These are phyloP conservation scores for Daldinia sp. DNA, from an alignment of 2,329 filamentous ascomycete species.

Conservation along the genomic window DNA sequence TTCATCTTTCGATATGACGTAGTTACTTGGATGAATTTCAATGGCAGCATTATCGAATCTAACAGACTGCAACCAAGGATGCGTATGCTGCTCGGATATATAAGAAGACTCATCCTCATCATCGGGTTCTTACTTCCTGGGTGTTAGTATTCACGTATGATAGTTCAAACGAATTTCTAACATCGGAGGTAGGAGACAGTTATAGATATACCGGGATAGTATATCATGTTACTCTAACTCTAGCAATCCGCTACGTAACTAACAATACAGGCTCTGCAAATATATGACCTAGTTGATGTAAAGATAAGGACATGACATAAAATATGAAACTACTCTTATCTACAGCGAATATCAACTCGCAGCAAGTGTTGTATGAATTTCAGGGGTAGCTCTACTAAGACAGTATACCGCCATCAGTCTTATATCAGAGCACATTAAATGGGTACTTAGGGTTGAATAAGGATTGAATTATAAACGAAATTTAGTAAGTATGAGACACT, in stretches of 20 bases:
- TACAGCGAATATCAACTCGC: too few species aligned
- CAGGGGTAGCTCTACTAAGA: too few species aligned
- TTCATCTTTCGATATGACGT: slow-evolving; percentile 10
- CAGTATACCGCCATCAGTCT: too few species aligned
- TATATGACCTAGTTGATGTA: too few species aligned
- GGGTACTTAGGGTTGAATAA: too few species aligned
- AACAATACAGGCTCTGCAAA: background rate
- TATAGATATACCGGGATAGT: background rate
- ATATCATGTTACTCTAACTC: background rate
- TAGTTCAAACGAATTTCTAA: background rate
- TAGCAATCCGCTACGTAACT: background rate
- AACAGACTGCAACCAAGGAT: background rate
- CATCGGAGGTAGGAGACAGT: background rate
- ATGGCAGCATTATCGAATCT: background rate
- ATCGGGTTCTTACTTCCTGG: background rate
- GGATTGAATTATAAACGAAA: too few species aligned
- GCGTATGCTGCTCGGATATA: background rate
- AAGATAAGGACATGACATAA: too few species aligned
- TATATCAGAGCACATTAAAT: too few species aligned
- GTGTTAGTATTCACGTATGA: background rate
- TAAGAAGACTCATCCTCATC: background rate
- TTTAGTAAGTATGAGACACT: background rate
- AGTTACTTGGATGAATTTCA: background rate
- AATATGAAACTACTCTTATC: too few species aligned
- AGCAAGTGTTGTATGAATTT: too few species aligned